These are phyloP conservation scores for Torulaspora franciscae DNA, from an alignment of 805 yeast genomes.

Conservation along the genomic window DNA sequence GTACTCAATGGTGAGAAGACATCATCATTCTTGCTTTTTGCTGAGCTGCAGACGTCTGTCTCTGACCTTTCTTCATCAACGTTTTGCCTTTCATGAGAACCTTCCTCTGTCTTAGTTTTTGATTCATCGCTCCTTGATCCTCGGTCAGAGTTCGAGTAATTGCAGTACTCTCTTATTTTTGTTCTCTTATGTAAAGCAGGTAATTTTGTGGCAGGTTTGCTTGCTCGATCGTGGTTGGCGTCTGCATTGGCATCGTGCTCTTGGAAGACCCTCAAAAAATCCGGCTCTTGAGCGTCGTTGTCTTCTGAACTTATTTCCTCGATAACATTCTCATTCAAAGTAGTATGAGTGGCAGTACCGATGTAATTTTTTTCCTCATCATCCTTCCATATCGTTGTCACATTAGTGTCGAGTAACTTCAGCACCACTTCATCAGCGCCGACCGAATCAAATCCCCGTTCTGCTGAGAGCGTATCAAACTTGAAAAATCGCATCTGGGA, in stretches of 20 bases:
- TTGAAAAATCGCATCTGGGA: slow-evolving; percentile 14
- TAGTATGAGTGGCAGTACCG: slow-evolving; percentile 6
- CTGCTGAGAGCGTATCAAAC: slow-evolving; percentile 10
- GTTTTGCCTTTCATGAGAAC: not conserved
- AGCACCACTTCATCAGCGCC: slow-evolving; percentile 8
- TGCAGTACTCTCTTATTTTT: not conserved
- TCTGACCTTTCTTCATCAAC: not conserved
- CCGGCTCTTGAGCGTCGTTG: slow-evolving; percentile 5
- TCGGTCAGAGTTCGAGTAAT: not conserved
- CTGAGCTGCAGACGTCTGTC: not conserved
- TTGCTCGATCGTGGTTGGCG: not conserved
- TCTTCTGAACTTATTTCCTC: not conserved
- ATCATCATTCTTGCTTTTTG: slow-evolving; percentile 3
- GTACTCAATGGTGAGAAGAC: slow-evolving; percentile 14
- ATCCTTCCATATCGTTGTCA: slow-evolving; percentile 20
- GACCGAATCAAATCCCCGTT: slow-evolving; percentile 4
- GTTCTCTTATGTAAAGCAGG: not conserved
- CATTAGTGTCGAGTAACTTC: slow-evolving; percentile 7
- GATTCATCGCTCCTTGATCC: not conserved
- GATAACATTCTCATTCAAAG: not conserved
- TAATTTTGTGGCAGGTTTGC: not conserved
- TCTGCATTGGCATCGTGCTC: slow-evolving; percentile 4
- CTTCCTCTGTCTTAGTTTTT: not conserved
- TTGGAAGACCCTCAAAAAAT: slow-evolving; percentile 11
- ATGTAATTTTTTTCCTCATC: slow-evolving; percentile 13